Percentiles rank a stretch among this genome's conserved stretches.
phyloP scores from a whole-genome alignment of 768 basidiomycete species.

The Heimioporus sp. region DNA sequence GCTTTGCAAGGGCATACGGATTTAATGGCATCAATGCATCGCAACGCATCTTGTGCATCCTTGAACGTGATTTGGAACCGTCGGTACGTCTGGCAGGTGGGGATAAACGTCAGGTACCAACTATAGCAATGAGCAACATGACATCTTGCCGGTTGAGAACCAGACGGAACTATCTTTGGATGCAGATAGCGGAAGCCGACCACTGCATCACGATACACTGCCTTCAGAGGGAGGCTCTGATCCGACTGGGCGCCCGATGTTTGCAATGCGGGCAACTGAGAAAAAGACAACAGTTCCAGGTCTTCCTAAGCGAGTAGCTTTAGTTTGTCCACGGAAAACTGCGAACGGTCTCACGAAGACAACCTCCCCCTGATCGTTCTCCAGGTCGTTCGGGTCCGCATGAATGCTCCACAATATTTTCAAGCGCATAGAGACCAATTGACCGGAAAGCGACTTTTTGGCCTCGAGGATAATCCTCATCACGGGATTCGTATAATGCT shows the following conservation, averaged over 20 bases:
- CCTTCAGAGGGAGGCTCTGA: conserved; percentile 73
- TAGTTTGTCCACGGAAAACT: neutral
- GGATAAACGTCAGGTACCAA: conserved; percentile 3
- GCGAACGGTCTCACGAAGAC: conserved; percentile 52
- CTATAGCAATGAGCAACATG: neutral
- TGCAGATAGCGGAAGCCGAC: conserved; percentile 77
- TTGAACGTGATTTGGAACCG: conserved; percentile 76
- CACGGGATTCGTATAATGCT: conserved; percentile 72
- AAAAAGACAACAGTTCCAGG: conserved; percentile 69
- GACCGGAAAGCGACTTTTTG: conserved; percentile 46
- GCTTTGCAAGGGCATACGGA: conserved; percentile 74
- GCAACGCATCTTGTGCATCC: conserved; percentile 43
- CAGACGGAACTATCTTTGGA: conserved; percentile 34
- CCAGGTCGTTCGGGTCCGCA: conserved; percentile 33
- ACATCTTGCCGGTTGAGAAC: conserved; percentile 31
- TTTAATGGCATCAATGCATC: conserved; percentile 62
- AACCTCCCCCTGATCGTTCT: conserved; percentile 52
- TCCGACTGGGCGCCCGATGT: conserved; percentile 31
- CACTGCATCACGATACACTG: conserved; percentile 69
- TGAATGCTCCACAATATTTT: conserved; percentile 64
- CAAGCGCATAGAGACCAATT: conserved; percentile 62
- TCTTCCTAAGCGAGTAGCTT: conserved; percentile 56
- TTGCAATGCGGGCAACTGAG: conserved; percentile 38
- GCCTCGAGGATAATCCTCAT: conserved; percentile 63
- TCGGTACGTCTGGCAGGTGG: conserved; percentile 53